Conservation (phyloP, 2,329 filamentous ascomycete species). For the Colletotrichum navitas region DNA sequence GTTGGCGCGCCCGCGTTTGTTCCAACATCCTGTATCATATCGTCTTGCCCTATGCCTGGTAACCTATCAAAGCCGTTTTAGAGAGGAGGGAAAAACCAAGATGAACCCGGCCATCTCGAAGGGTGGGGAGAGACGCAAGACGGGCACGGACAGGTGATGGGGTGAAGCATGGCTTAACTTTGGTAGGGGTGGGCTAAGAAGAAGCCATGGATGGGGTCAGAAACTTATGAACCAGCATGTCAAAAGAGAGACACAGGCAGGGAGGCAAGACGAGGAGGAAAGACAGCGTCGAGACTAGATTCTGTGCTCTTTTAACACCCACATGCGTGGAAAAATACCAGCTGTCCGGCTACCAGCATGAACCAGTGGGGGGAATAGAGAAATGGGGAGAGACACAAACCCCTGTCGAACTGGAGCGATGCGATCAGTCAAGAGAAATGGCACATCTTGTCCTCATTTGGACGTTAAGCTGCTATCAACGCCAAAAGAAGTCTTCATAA, state of each 20-base stretch:
- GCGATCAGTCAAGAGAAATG: neutral
- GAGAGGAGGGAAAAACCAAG: no score
- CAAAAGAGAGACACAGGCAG: conserved; percentile 5
- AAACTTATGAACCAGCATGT: conserved; percentile 4
- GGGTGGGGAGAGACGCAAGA: neutral
- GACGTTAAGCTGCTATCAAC: neutral
- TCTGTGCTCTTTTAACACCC: neutral
- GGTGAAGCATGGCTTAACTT: conserved; percentile 5
- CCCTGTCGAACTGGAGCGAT: neutral
- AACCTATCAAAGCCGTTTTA: neutral
- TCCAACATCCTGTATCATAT: neutral
- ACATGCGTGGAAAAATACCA: neutral
- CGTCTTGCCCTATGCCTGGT: neutral
- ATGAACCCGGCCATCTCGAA: conserved; percentile 2
- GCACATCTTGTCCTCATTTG: conserved; percentile 10
- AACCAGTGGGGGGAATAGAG: conserved; percentile 27
- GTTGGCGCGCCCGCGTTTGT: neutral
- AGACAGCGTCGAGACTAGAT: neutral
- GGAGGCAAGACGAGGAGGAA: conserved; percentile 10
- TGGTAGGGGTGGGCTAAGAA: conserved; percentile 1
- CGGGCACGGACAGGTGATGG: neutral
- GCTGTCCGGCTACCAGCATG: conserved; percentile 28
- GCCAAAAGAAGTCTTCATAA: neutral
- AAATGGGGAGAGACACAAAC: neutral
- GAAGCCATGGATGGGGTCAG: neutral